Percentiles rank a stretch among this genome's conserved stretches.
Conservation (phyloP, 305 asterid species). For the Fraxinus albicans region DNA sequence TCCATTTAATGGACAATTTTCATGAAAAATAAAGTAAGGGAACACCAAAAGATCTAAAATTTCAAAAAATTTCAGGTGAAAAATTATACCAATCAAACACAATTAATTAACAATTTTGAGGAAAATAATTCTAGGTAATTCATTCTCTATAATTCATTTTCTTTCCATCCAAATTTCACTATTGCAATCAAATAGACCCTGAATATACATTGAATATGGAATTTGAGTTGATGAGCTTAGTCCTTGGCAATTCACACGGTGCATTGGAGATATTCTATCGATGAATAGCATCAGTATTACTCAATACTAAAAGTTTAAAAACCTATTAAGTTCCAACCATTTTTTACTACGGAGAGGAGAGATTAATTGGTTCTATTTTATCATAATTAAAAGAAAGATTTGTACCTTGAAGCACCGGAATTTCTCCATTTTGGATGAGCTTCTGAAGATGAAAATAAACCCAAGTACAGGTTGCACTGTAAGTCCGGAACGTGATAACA, state of each 20-base stretch:
- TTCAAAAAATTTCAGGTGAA: too few species aligned
- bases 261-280: neutral
- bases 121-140: too few species aligned
- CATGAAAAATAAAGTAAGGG: too few species aligned
- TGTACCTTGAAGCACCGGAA: conserved; percentile 38
- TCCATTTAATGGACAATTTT: too few species aligned
- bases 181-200: too few species aligned
- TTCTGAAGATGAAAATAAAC: conserved; percentile 31
- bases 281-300: neutral
- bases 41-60: too few species aligned
- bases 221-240: neutral
- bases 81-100: too few species aligned
- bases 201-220: neutral
- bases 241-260: neutral
- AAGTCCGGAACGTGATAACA: conserved; percentile 42
- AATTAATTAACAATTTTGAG: too few species aligned
- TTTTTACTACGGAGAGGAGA: neutral
- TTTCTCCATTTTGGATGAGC: conserved; percentile 33
- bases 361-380: neutral
- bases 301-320: neutral
- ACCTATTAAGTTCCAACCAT: neutral
- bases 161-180: too few species aligned
- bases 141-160: too few species aligned
- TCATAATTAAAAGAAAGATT: neutral
- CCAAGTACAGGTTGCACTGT: conserved; percentile 45